Conservation (phyloP, 306 rosid genomes). For the Sicyos baderoa region DNA sequence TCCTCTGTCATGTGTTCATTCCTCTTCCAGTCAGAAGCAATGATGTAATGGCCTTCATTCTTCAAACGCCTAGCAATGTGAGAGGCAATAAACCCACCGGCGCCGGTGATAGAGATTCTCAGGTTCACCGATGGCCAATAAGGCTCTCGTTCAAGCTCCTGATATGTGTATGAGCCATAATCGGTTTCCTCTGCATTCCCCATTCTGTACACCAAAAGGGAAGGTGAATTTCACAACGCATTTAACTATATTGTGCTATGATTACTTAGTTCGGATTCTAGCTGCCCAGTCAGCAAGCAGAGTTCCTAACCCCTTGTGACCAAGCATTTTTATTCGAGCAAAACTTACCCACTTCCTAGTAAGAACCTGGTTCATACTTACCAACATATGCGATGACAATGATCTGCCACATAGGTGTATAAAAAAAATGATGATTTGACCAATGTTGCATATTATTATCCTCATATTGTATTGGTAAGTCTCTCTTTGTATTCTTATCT, state of each 20-base stretch:
- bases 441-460: too few species aligned
- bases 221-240: neutral
- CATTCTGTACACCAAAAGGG: constrained; percentile 50
- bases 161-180: constrained; percentile 71
- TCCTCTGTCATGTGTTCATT: constrained; percentile 96
- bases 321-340: too few species aligned
- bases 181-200: constrained; percentile 48
- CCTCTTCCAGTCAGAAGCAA: constrained; percentile 98
- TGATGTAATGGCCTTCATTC: constrained; percentile 86
- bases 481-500: too few species aligned
- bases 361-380: too few species aligned
- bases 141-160: constrained; percentile 75
- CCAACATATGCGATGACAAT: too few species aligned
- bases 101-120: constrained; percentile 84
- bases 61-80: constrained; percentile 96
- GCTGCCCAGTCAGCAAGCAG: too few species aligned
- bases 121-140: constrained; percentile 92
- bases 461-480: too few species aligned
- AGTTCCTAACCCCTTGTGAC: too few species aligned
- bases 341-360: too few species aligned
- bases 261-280: neutral
- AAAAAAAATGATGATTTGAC: too few species aligned
- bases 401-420: too few species aligned
- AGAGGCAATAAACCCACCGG: constrained; percentile 94
- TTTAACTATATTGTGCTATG: too few species aligned